These are phyloP conservation scores for Oryza rufipogon DNA, from an alignment of 176 grass and related monocot species.

Conservation along the genomic window DNA sequence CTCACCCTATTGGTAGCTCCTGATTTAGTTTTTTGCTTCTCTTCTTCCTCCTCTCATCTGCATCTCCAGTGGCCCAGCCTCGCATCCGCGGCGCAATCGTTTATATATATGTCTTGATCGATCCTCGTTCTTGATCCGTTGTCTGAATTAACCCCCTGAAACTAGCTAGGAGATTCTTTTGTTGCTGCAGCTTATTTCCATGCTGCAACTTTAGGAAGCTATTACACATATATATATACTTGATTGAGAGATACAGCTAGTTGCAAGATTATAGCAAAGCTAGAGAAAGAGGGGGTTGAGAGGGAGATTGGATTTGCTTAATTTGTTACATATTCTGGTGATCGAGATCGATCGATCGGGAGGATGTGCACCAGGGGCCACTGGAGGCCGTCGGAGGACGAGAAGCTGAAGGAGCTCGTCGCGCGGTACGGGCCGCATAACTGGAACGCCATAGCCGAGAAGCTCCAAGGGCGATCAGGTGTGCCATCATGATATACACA, in stretches of 20 bases:
- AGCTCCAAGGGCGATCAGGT: conserved; percentile 98
- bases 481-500: neutral
- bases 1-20: conserved; percentile 27
- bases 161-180: conserved; percentile 6
- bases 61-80: neutral
- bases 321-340: neutral
- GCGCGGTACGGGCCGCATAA: conserved; percentile 75
- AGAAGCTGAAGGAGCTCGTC: conserved; percentile 85
- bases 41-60: neutral
- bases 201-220: neutral
- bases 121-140: conserved; percentile 23
- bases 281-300: conserved; percentile 29
- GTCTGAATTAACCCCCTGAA: neutral
- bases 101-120: conserved; percentile 16
- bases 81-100: neutral
- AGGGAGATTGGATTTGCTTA: neutral
- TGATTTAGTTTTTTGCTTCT: neutral
- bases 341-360: conserved; percentile 1
- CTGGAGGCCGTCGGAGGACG: conserved; percentile 91
- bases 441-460: conserved; percentile 93
- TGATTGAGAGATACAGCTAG: neutral
- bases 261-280: conserved; percentile 3
- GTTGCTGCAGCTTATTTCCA: conserved; percentile 45
- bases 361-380: conserved; percentile 93
- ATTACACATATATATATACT: conserved; percentile 1